Conservation (phyloP, 768 basidiomycete species). For the Lactifluus pinguis region DNA sequence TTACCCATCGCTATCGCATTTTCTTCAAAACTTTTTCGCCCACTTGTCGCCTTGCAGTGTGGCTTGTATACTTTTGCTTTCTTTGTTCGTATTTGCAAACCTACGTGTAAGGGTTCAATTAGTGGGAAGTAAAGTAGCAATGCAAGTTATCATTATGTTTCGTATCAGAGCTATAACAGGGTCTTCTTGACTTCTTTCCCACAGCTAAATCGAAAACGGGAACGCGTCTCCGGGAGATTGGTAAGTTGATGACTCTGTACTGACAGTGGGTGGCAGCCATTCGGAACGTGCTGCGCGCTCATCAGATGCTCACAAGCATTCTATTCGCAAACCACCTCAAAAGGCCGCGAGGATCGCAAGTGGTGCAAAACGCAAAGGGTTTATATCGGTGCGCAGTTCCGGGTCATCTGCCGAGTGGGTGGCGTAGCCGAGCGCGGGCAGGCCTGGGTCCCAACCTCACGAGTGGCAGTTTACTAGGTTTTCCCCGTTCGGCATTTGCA, state of each 20-base stretch:
- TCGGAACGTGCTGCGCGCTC: not conserved
- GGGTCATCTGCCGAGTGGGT: not conserved
- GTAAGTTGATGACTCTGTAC: slow-evolving; percentile 11
- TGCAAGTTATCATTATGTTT: slow-evolving; percentile 18
- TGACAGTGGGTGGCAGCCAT: slow-evolving; percentile 9
- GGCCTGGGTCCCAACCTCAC: not conserved
- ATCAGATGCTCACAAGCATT: slow-evolving; percentile 4
- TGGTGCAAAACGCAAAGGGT: not conserved
- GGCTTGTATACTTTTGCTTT: slow-evolving; percentile 10
- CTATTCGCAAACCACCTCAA: not conserved
- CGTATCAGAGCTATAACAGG: not conserved
- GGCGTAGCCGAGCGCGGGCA: not conserved
- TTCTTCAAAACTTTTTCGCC: not conserved
- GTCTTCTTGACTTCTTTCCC: not conserved
- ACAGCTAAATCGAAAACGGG: slow-evolving; percentile 11
- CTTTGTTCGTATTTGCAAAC: slow-evolving; percentile 12
- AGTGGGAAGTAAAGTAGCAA: slow-evolving; percentile 13
- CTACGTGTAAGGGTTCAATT: slow-evolving; percentile 10
- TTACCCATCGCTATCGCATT: slow-evolving; percentile 4
- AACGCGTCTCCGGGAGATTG: slow-evolving; percentile 6
- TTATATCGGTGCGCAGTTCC: not conserved
- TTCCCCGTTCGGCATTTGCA: not conserved
- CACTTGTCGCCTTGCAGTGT: slow-evolving; percentile 1
- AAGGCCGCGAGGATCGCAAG: not conserved
- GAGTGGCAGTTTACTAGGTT: not conserved